These are phyloP conservation scores for Nymphaea thermarum DNA, from an alignment of 164 flowering plant genomes.

Conservation along the genomic window DNA sequence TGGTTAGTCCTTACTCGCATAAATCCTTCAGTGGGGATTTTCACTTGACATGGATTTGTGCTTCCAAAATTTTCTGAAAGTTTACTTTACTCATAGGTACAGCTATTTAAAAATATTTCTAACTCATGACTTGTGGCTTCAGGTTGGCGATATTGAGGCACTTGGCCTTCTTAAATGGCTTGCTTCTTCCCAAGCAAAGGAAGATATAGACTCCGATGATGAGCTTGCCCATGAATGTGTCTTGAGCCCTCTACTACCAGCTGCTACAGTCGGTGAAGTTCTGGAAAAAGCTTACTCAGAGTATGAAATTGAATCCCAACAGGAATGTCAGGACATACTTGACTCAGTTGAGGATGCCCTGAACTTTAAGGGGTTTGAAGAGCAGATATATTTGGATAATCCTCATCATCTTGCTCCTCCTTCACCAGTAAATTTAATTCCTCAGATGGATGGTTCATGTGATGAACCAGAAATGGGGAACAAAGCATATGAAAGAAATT, in stretches of 20 bases:
- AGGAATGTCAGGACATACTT: slow-evolving; percentile 95
- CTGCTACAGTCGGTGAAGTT: slow-evolving; percentile 40
- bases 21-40: not conserved
- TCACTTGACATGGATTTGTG: not conserved
- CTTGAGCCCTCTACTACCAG: slow-evolving; percentile 62
- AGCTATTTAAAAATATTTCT: too few relatives aligned
- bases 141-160: slow-evolving; percentile 60
- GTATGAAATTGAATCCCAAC: slow-evolving; percentile 75
- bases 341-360: slow-evolving; percentile 48
- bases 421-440: slow-evolving; percentile 21
- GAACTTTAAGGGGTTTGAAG: slow-evolving; percentile 2
- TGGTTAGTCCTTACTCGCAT: too few relatives aligned
- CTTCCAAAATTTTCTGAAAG: not conserved
- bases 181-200: slow-evolving; percentile 85
- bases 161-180: slow-evolving; percentile 79
- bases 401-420: slow-evolving; percentile 6
- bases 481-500: too few relatives aligned
- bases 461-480: slow-evolving; percentile 27
- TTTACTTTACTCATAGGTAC: too few relatives aligned
- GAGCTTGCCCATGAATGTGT: slow-evolving; percentile 61
- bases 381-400: not conserved
- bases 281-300: slow-evolving; percentile 68
- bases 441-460: slow-evolving; percentile 58
- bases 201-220: slow-evolving; percentile 82
- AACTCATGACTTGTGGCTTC: not conserved